phyloP scores from a whole-genome alignment of 345 rosid genomes.

The Salix arbutifolia region DNA sequence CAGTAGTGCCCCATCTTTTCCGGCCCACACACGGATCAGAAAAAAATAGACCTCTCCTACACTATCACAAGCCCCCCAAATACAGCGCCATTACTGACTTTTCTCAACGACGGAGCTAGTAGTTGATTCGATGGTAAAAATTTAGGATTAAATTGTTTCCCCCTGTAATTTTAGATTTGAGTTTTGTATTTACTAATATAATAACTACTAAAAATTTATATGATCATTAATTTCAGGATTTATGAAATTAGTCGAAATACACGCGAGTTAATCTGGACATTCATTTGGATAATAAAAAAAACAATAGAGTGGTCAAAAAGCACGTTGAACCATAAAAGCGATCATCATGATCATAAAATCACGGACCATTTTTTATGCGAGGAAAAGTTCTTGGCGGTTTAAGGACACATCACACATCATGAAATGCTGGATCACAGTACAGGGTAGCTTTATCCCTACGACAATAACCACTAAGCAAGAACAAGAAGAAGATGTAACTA shows the following conservation, averaged over 20 bases:
- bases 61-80: no score
- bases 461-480: neutral
- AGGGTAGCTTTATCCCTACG: neutral
- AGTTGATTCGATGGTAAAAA: no score
- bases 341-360: neutral
- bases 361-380: neutral
- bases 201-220: rapidly evolving
- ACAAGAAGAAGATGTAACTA: neutral
- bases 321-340: neutral
- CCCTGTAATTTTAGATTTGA: no score
- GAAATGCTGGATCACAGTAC: neutral
- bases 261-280: rapidly evolving
- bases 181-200: rapidly evolving
- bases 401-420: neutral
- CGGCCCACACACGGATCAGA: no score
- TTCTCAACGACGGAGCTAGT: no score
- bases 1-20: no score
- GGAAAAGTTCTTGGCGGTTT: neutral
- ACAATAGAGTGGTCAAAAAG: no score
- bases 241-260: no score
- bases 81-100: no score
- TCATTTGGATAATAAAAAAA: no score
- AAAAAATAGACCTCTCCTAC: no score
- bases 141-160: rapidly evolving
- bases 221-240: rapidly evolving